Evolutionary conservation across 2,329 filamentous ascomycete genomes (phyloP).

Genomic region (Alternaria ethzedia): DNA sequence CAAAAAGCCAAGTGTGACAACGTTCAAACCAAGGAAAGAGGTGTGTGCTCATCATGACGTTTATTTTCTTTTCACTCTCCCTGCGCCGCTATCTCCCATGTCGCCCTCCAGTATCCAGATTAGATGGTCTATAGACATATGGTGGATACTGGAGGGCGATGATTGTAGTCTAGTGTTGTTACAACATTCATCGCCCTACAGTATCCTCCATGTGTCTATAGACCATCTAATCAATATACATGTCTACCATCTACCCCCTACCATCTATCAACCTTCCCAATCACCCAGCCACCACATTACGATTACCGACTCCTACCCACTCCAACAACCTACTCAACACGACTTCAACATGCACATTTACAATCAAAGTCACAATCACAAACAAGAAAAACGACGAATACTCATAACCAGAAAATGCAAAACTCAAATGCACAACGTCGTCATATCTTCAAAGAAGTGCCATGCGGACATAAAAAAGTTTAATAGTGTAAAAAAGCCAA

Average conservation of each 20-base stretch:
- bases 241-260: background rate
- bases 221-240: background rate
- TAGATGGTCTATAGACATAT: background rate
- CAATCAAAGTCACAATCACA: background rate
- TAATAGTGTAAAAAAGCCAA: background rate
- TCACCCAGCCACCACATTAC: background rate
- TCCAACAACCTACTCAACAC: rapidly evolving
- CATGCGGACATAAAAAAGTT: background rate
- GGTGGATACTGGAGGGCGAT: background rate
- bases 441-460: background rate
- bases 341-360: background rate
- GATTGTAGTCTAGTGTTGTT: no score
- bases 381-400: background rate
- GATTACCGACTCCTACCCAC: background rate
- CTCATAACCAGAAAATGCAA: background rate
- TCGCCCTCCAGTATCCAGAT: background rate
- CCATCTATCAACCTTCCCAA: background rate
- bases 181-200: background rate
- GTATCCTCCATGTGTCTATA: background rate
- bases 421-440: background rate
- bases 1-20: background rate
- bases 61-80: background rate
- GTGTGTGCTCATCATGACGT: background rate
- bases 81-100: background rate
- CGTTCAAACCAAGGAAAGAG: background rate